Evolutionary conservation across 2,329 filamentous ascomycete genomes (phyloP).

Genomic region (Colletotrichum orchidophilum): DNA sequence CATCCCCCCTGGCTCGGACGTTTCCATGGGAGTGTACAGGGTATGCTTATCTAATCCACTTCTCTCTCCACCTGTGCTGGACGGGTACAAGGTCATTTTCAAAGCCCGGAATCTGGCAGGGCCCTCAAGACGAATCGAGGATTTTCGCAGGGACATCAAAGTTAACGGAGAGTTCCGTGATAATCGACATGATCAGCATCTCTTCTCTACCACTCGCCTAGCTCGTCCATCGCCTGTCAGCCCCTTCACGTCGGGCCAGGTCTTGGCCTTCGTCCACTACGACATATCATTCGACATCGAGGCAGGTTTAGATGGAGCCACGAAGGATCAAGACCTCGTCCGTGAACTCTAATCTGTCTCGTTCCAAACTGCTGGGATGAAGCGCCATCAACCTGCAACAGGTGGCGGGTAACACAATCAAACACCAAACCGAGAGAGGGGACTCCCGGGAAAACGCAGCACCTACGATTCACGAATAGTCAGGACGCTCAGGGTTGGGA

Average conservation of each 20-base stretch:
- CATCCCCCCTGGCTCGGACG: not conserved
- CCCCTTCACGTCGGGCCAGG: not conserved
- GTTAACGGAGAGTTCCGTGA: not conserved
- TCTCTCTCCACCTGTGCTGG: not conserved
- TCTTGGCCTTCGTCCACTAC: not conserved
- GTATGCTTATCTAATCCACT: not conserved
- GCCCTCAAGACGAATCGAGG: not conserved
- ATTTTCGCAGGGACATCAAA: constrained; percentile 2
- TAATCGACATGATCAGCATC: not conserved
- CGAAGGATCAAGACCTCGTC: not conserved
- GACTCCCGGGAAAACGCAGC: not conserved
- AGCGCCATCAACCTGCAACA: constrained; percentile 14
- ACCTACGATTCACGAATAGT: not conserved
- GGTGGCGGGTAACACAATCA: not conserved
- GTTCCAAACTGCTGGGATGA: constrained; percentile 27
- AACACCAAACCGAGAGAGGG: not conserved
- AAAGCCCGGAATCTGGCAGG: constrained; percentile 1
- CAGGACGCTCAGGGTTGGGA: not conserved
- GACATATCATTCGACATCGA: not conserved
- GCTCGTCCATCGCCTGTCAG: not conserved
- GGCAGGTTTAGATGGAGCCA: not conserved
- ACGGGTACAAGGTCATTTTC: constrained; percentile 2
- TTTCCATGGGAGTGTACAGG: not conserved
- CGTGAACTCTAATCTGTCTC: constrained; percentile 15
- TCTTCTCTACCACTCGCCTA: not conserved